phyloP scores from a whole-genome alignment of 257 asterid species.

The Sherardia arvensis region DNA sequence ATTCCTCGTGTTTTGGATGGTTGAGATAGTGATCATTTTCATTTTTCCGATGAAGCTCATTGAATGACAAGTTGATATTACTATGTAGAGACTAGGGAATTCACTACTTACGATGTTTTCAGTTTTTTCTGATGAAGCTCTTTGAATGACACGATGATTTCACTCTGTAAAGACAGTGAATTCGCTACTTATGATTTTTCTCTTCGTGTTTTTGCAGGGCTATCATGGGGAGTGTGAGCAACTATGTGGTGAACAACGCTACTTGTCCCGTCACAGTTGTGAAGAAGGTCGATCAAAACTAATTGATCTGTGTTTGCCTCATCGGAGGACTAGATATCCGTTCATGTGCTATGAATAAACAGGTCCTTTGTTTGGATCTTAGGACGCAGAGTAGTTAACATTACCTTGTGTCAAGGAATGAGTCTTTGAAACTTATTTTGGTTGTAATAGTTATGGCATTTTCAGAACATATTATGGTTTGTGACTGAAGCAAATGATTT shows the following conservation, averaged over 20 bases:
- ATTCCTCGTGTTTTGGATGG: background rate
- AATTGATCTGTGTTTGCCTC: slow-evolving; percentile 5
- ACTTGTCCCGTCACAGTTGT: slow-evolving; percentile 81
- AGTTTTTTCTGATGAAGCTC: too few species aligned
- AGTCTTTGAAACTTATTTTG: background rate
- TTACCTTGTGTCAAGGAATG: background rate
- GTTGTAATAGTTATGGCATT: background rate
- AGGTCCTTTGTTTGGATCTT: background rate
- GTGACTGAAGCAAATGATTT: background rate
- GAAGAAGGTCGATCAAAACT: slow-evolving; percentile 40
- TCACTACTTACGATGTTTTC: too few species aligned
- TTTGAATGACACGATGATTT: too few species aligned
- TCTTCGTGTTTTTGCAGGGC: slow-evolving; percentile 39
- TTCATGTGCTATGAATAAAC: slow-evolving; percentile 1
- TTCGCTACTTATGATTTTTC: slow-evolving; percentile 8
- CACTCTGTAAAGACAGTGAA: too few species aligned
- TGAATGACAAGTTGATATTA: background rate
- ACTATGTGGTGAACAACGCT: slow-evolving; percentile 73
- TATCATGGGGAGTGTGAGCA: slow-evolving; percentile 92
- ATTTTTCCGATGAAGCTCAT: background rate
- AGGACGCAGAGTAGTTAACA: background rate
- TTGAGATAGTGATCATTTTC: background rate
- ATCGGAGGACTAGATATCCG: background rate
- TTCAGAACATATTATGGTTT: background rate
- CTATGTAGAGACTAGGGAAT: background rate